Base-by-base conservation (phyloP, 306 rosid genomes). In the Dalbergia cochinchinensis region DNA sequence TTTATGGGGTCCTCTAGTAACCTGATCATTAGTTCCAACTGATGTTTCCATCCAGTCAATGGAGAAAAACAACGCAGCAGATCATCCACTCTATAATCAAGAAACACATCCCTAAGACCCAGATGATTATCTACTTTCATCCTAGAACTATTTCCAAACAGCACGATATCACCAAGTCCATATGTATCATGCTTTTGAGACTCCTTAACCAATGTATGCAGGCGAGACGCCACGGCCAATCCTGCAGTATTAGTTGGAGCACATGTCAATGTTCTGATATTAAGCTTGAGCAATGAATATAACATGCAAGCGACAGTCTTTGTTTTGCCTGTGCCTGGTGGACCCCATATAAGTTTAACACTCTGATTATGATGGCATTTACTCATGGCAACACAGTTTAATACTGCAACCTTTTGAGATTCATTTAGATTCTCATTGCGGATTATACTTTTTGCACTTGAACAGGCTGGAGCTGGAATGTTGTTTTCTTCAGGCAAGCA, bases 291-390 rank as follows among this genome's bases (percentile, higher is more conserved):
- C 1, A 89, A 74, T 15, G 73, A 73, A 22, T 68, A 60, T 6
- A 91, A 48, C 12, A 88, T 60, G 19, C 54, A 73, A 41, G 86
- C 91, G 18, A 86, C 83, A 0, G 92, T 91, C 82, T 88, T 91
- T 9, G 97, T 91, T 82, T 89, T 89, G 1, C 91, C 94, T 3
- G 94, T 89, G 13, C 91, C 91, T 0, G 94, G 97, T 61, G 94
- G 94, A 0, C 97, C 97, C 92, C 94, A 91, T 19, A 91, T 89
- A 11, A 90, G 83, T 64, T 88, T 80, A 34, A 88, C 42, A n/a
- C 72, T 51, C 34, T 73, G 74, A 18, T 26, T 18, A 22, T 85
- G 88, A 12, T 4, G 45, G 22, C 89, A 88, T 18, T 76, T 58
- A 41, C 63, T 82, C 66, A 70, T 64, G 5, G 55, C 39, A 4